Conservation (phyloP, 2,329 filamentous ascomycete genomes). For the Cyclaneusma minus region DNA sequence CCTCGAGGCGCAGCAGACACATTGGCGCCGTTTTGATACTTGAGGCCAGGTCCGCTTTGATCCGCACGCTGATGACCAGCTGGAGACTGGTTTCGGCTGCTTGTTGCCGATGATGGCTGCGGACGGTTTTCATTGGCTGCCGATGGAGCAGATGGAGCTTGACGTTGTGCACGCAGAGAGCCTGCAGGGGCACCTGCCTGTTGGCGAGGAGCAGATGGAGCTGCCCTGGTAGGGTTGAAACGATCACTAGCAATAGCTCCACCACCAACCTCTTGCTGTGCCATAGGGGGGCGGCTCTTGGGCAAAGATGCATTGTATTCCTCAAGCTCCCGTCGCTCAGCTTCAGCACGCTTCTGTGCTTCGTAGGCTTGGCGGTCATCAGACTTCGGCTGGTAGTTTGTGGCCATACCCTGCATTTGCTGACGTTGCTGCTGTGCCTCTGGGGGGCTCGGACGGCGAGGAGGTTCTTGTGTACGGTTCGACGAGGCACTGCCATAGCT, state of each 20-base stretch:
- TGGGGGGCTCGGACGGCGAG: constrained; percentile 26
- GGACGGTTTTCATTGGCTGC: constrained; percentile 27
- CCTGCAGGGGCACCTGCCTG: constrained; percentile 37
- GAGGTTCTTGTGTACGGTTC: constrained; percentile 6
- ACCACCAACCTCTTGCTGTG: constrained; percentile 79
- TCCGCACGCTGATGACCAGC: constrained; percentile 27
- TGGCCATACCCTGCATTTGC: constrained; percentile 40
- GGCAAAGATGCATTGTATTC: constrained; percentile 83
- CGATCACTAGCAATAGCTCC: constrained; percentile 39
- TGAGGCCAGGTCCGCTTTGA: constrained; percentile 21
- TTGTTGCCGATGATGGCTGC: constrained; percentile 26
- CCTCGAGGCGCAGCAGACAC: constrained; percentile 21
- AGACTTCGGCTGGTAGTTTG: constrained; percentile 37
- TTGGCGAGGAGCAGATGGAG: constrained; percentile 61
- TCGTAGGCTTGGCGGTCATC: constrained; percentile 32
- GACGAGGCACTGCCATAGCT: constrained; percentile 20
- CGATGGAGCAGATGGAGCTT: constrained; percentile 60
- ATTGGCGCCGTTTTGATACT: constrained; percentile 26
- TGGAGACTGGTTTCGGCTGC: constrained; percentile 14
- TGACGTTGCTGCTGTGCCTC: constrained; percentile 33
- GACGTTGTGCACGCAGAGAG: constrained; percentile 55
- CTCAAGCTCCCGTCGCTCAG: constrained; percentile 56
- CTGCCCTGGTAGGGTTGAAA: constrained; percentile 74
- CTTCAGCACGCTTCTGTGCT: constrained; percentile 45
- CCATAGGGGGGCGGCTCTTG: constrained; percentile 62